phyloP scores from a whole-genome alignment of 2,329 filamentous ascomycete species.

The Phialophora tarda region DNA sequence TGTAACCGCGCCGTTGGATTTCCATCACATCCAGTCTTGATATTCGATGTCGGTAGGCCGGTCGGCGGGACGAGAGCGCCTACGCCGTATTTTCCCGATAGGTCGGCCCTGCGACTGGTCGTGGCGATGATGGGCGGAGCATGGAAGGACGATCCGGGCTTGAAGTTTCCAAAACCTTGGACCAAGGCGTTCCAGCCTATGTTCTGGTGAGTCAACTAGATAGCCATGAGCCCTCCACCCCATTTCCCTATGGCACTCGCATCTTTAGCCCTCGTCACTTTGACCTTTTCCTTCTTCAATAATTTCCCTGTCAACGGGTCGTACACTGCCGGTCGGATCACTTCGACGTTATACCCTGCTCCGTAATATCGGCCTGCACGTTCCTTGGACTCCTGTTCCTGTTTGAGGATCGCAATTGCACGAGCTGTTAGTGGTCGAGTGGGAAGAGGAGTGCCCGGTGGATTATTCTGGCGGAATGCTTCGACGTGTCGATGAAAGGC shows the following conservation, averaged over 20 bases:
- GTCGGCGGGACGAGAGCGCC: neutral
- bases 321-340: constrained; percentile 17
- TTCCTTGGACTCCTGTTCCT: constrained; percentile 13
- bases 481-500: constrained; percentile 19
- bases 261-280: neutral
- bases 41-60: neutral
- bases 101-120: neutral
- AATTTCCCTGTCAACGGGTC: constrained; percentile 14
- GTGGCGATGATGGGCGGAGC: neutral
- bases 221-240: neutral
- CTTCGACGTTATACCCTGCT: constrained; percentile 11
- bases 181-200: neutral
- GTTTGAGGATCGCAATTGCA: constrained; percentile 6
- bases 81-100: neutral
- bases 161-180: neutral
- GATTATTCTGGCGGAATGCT: constrained; percentile 9
- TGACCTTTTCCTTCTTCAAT: constrained; percentile 20
- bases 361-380: constrained; percentile 14
- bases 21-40: neutral
- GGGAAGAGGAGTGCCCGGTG: constrained; percentile 12
- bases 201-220: neutral
- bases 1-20: neutral
- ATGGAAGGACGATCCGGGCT: neutral
- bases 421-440: constrained; percentile 7
- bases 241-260: neutral